These are phyloP conservation scores for Ustilaginoidea virens DNA, from an alignment of 2,329 filamentous ascomycete genomes.

Conservation along the genomic window DNA sequence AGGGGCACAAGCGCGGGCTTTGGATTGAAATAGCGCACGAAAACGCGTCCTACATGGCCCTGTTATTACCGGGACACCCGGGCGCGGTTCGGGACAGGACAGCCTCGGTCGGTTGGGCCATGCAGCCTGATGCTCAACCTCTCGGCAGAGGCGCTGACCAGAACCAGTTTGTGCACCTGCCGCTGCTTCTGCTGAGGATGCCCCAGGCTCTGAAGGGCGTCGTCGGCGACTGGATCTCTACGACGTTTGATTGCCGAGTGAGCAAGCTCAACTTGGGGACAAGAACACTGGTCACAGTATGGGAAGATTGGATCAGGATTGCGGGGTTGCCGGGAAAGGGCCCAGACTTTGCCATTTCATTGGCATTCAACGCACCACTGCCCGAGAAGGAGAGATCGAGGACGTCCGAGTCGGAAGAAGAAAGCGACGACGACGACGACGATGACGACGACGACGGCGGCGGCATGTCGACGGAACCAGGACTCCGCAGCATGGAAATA, in stretches of 20 bases:
- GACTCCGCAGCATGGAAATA: conserved; percentile 32
- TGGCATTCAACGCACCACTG: conserved; percentile 32
- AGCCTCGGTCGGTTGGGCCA: conserved; percentile 7
- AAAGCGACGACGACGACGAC: conserved; percentile 8
- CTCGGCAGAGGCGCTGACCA: conserved; percentile 4
- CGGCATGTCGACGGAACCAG: conserved; percentile 9
- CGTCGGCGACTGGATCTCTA: conserved; percentile 34
- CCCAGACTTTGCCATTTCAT: conserved; percentile 31
- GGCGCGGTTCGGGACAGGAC: conserved; percentile 5
- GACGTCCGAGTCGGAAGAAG: conserved; percentile 5
- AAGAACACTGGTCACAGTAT: conserved; percentile 29
- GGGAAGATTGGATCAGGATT: conserved; percentile 34
- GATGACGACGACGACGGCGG: conserved; percentile 8
- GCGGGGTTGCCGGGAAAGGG: conserved; percentile 19
- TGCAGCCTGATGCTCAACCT: conserved; percentile 7
- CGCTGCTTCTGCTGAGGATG: conserved; percentile 39
- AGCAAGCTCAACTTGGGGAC: conserved; percentile 33
- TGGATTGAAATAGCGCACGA: conserved; percentile 38
- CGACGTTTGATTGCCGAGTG: conserved; percentile 41
- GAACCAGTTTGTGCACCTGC: conserved; percentile 28
- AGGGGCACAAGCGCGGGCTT: conserved; percentile 15
- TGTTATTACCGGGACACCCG: conserved; percentile 29
- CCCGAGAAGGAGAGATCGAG: conserved; percentile 3
- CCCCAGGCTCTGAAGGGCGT: conserved; percentile 33
- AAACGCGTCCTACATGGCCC: conserved; percentile 31